Evolutionary conservation across 1,139 yeast genomes (phyloP).

Genomic region (Debaryomyces sp.): DNA sequence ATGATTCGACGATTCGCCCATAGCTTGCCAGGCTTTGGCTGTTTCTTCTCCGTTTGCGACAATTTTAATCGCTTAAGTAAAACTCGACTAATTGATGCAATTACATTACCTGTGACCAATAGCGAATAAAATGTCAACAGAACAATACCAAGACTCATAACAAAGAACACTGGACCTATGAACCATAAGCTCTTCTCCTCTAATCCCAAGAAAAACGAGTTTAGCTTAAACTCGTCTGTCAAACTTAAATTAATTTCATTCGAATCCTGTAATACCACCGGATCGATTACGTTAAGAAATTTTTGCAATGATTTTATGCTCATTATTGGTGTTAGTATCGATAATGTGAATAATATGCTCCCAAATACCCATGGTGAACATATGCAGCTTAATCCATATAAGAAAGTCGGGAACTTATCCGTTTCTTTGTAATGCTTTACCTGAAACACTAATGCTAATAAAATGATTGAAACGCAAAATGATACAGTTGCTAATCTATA

Average conservation of each 20-base stretch:
- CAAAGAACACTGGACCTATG: slow-evolving; percentile 59
- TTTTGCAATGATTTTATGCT: slow-evolving; percentile 21
- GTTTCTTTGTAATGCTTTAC: slow-evolving; percentile 31
- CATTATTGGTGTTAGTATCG: slow-evolving; percentile 43
- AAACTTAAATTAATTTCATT: slow-evolving; percentile 35
- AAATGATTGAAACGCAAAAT: slow-evolving; percentile 53
- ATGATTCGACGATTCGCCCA: slow-evolving; percentile 9
- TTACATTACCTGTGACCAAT: slow-evolving; percentile 6
- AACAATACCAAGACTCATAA: slow-evolving; percentile 55
- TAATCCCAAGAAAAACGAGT: slow-evolving; percentile 64
- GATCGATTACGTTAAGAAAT: slow-evolving; percentile 51
- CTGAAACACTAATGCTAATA: slow-evolving; percentile 50
- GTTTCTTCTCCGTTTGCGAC: neutral
- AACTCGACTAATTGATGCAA: neutral
- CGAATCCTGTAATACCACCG: slow-evolving; percentile 48
- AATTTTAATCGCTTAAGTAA: neutral
- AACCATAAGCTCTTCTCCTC: slow-evolving; percentile 59
- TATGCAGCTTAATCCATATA: slow-evolving; percentile 41
- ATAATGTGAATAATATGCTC: slow-evolving; percentile 19
- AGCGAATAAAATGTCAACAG: slow-evolving; percentile 28
- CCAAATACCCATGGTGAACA: slow-evolving; percentile 27
- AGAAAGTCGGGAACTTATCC: slow-evolving; percentile 52
- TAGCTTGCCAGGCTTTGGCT: neutral
- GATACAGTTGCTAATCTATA: slow-evolving; percentile 66
- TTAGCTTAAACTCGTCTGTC: slow-evolving; percentile 26